These are phyloP conservation scores for Amauroascus verrucosus DNA, from an alignment of 2,329 filamentous ascomycete genomes.

Conservation along the genomic window DNA sequence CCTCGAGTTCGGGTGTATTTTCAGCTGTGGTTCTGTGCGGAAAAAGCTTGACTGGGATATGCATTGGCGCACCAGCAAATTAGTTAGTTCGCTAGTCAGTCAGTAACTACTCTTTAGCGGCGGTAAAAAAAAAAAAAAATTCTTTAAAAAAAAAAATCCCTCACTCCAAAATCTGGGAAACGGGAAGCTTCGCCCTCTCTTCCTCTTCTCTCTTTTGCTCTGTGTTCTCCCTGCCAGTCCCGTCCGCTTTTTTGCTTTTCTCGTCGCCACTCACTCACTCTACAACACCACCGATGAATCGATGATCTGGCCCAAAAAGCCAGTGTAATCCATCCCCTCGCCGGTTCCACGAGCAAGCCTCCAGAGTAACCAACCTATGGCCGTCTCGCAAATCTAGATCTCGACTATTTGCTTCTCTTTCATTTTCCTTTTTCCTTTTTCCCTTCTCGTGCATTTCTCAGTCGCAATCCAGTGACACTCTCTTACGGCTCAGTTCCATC, in stretches of 20 bases:
- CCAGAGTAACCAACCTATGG: not conserved
- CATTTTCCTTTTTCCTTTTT: not conserved
- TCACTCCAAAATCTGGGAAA: too few relatives aligned
- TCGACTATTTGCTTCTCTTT: not conserved
- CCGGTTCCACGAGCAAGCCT: not conserved
- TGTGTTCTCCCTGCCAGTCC: not conserved
- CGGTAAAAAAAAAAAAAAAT: too few relatives aligned
- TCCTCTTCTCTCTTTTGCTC: too few relatives aligned
- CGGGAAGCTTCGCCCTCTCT: too few relatives aligned
- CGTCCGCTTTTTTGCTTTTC: not conserved
- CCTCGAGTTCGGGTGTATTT: not conserved
- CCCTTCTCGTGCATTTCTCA: not conserved
- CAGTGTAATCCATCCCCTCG: not conserved
- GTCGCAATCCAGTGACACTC: not conserved
- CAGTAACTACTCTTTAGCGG: not conserved
- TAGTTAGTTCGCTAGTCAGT: not conserved
- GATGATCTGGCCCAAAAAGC: not conserved
- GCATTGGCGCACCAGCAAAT: conserved; percentile 2
- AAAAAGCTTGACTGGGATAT: conserved; percentile 11
- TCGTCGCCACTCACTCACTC: too few relatives aligned
- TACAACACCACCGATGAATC: not conserved
- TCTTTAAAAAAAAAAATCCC: too few relatives aligned
- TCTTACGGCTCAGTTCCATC: not conserved
- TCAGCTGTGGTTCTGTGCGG: not conserved
- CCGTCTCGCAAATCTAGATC: conserved; percentile 4